Evolutionary conservation across 2,329 filamentous ascomycete species (phyloP).

Genomic region (Ophiostoma populinum): DNA sequence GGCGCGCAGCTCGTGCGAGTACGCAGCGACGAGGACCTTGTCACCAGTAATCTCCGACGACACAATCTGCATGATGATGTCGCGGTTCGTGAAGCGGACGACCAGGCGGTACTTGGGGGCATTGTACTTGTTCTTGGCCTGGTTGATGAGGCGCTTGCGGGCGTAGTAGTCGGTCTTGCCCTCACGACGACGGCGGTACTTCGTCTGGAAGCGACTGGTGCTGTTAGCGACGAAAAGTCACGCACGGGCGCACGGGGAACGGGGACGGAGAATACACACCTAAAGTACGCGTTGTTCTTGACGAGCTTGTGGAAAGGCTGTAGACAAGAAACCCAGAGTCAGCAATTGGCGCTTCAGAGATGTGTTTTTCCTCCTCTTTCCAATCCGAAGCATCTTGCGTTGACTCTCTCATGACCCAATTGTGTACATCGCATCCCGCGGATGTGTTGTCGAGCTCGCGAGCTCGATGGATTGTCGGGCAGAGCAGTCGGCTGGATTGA

Average conservation of each 20-base stretch:
- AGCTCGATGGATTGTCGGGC: no score
- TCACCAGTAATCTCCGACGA: slow-evolving; percentile 91
- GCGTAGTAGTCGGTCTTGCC: slow-evolving; percentile 99
- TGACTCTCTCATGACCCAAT: slow-evolving; percentile 47
- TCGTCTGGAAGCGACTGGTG: slow-evolving; percentile 89
- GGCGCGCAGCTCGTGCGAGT: slow-evolving; percentile 92
- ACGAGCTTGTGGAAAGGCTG: slow-evolving; percentile 86
- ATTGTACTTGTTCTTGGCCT: slow-evolving; percentile 99
- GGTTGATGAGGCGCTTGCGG: slow-evolving; percentile 97
- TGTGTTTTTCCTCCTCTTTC: slow-evolving; percentile 21
- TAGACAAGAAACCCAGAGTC: slow-evolving; percentile 54
- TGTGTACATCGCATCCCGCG: no score
- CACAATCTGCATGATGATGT: slow-evolving; percentile 97
- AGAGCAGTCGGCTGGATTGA: no score
- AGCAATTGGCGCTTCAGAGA: slow-evolving; percentile 99
- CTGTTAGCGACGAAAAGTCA: neutral
- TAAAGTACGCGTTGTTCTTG: slow-evolving; percentile 98
- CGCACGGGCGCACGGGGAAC: no score
- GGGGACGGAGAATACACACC: slow-evolving; percentile 30
- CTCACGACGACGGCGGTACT: slow-evolving; percentile 92
- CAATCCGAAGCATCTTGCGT: slow-evolving; percentile 96
- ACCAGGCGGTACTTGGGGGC: slow-evolving; percentile 99
- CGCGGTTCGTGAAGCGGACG: slow-evolving; percentile 97
- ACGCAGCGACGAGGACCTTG: slow-evolving; percentile 87
- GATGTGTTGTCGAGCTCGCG: no score